Percentiles rank a stretch among this genome's conserved stretches.
phyloP scores from a whole-genome alignment of 306 rosid species.

The Acmispon strigosus region DNA sequence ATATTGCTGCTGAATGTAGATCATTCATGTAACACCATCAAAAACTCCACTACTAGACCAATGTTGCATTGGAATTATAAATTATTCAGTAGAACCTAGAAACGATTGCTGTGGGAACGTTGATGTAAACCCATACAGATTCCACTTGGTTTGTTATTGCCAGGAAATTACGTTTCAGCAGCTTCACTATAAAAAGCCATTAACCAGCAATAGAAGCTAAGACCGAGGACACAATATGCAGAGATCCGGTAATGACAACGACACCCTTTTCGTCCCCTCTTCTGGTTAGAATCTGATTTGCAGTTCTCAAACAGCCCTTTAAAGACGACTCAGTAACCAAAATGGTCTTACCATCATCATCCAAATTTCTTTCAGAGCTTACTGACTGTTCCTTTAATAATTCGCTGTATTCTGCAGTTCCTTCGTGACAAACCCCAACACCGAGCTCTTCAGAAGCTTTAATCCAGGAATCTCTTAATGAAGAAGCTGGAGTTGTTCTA shows the following conservation, averaged over 20 bases:
- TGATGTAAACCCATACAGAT: neutral
- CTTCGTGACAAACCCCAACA: constrained; percentile 23
- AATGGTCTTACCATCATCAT: constrained; percentile 25
- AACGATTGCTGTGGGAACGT: no score
- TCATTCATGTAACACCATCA: no score
- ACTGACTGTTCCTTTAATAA: constrained; percentile 12
- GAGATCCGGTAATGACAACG: constrained; percentile 67
- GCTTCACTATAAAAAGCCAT: neutral
- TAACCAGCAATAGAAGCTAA: constrained; percentile 34
- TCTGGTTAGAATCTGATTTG: constrained; percentile 37
- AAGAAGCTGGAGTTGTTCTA: constrained; percentile 49
- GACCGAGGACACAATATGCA: constrained; percentile 57
- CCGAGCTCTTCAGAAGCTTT: constrained; percentile 61
- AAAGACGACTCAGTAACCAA: constrained; percentile 44
- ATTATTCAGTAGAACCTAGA: no score
- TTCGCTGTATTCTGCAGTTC: constrained; percentile 31
- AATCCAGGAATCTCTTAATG: constrained; percentile 60
- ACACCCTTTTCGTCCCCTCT: constrained; percentile 27
- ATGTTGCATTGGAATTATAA: no score
- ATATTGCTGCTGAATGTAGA: no score
- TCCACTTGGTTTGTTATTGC: constrained; percentile 25
- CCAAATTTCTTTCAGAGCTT: constrained; percentile 20
- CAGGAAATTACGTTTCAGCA: constrained; percentile 73
- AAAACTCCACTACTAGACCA: no score
- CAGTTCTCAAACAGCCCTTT: constrained; percentile 41